Conservation (phyloP, 768 basidiomycete species). For the Naganishia vishniacii region DNA sequence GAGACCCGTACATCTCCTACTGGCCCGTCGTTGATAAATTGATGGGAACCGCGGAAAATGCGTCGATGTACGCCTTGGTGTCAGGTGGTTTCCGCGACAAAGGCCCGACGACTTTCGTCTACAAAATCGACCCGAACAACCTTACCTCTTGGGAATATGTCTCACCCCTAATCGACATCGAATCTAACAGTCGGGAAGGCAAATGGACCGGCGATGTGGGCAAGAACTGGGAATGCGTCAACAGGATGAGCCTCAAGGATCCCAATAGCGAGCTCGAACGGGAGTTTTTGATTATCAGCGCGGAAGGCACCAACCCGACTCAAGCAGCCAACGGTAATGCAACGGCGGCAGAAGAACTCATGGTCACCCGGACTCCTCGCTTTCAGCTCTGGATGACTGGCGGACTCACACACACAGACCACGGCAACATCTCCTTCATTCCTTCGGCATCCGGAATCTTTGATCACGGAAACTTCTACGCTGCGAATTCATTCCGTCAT, state of each 20-base stretch:
- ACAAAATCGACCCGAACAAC: slow-evolving; percentile 21
- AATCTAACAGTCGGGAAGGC: neutral
- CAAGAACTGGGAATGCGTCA: slow-evolving; percentile 27
- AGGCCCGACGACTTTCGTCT: slow-evolving; percentile 25
- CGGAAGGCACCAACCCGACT: neutral
- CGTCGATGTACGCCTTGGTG: slow-evolving; percentile 23
- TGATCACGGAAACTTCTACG: slow-evolving; percentile 27
- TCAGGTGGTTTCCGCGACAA: slow-evolving; percentile 23
- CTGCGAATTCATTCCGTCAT: slow-evolving; percentile 21
- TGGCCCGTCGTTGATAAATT: slow-evolving; percentile 23
- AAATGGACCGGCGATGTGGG: slow-evolving; percentile 27
- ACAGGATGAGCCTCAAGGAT: slow-evolving; percentile 18
- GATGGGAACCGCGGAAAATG: neutral
- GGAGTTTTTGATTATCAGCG: slow-evolving; percentile 12
- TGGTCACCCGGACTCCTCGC: slow-evolving; percentile 16
- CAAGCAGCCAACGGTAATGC: neutral
- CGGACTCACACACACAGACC: neutral
- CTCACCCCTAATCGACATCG: neutral
- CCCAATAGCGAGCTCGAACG: neutral
- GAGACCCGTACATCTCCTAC: slow-evolving; percentile 23
- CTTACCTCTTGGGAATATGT: slow-evolving; percentile 21
- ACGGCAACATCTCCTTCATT: neutral
- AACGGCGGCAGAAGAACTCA: neutral
- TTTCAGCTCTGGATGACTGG: slow-evolving; percentile 24
- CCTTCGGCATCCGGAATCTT: slow-evolving; percentile 16